Conservation (phyloP, 768 basidiomycete species). For the Suillus paluster region DNA sequence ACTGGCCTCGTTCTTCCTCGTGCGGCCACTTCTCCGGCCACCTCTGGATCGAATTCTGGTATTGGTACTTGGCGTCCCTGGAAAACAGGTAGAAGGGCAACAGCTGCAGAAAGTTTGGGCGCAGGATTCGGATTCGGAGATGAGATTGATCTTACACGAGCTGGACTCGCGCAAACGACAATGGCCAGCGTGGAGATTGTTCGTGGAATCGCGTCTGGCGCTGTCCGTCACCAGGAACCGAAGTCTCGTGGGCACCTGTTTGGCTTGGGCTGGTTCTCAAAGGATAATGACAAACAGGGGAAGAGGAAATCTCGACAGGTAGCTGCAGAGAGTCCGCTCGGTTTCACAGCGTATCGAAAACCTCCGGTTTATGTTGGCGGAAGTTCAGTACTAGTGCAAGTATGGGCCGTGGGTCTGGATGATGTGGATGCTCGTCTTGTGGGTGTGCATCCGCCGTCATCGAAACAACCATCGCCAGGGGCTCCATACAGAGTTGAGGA, state of each 20-base stretch:
- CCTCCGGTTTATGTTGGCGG: conserved; percentile 78
- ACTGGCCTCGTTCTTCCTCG: conserved; percentile 58
- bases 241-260: conserved; percentile 30
- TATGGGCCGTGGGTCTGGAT: conserved; percentile 89
- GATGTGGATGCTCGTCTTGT: conserved; percentile 71
- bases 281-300: conserved; percentile 21
- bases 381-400: conserved; percentile 78
- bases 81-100: conserved; percentile 25
- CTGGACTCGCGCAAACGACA: conserved; percentile 82
- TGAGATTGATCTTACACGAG: conserved; percentile 71
- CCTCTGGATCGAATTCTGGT: conserved; percentile 16
- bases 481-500: conserved; percentile 28
- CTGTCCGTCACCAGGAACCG: conserved; percentile 20
- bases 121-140: conserved; percentile 41
- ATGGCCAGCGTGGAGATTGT: conserved; percentile 89
- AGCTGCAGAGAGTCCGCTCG: conserved; percentile 44
- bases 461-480: conserved; percentile 13
- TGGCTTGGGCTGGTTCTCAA: conserved; percentile 34
- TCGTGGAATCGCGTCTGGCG: conserved; percentile 48
- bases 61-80: conserved; percentile 23
- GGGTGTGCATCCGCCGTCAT: conserved; percentile 40
- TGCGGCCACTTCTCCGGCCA: conserved; percentile 27
- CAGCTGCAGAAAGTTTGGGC: conserved; percentile 28
- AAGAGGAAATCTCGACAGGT: conserved; percentile 14
- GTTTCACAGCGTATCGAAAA: conserved; percentile 70